Conservation (phyloP, 352 stramenopile genomes). For the Phytopythium kandeliae region DNA sequence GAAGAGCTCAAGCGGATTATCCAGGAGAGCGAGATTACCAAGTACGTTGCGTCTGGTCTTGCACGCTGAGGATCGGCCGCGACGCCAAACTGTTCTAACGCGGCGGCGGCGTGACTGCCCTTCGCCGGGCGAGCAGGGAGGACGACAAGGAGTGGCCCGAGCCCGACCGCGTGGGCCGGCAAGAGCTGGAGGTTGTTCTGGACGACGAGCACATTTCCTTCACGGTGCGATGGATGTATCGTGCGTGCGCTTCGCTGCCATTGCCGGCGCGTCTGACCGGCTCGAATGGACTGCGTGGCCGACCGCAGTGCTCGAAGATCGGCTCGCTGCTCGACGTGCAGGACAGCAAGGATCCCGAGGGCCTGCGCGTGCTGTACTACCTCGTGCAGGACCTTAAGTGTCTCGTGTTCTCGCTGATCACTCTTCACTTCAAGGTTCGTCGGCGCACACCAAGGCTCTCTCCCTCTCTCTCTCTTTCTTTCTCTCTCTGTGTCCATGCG, state of each 20-base stretch:
- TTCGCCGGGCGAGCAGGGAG: slow-evolving; percentile 44
- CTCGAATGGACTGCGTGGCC: not conserved
- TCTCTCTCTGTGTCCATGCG: no score
- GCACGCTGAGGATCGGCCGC: no score
- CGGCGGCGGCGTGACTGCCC: no score
- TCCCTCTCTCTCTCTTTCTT: no score
- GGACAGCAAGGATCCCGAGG: slow-evolving; percentile 94
- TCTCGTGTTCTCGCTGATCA: slow-evolving; percentile 95
- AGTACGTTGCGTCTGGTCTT: no score
- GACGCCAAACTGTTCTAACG: no score
- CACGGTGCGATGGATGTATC: slow-evolving; percentile 64
- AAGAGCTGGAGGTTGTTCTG: slow-evolving; percentile 96
- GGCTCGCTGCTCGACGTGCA: slow-evolving; percentile 93
- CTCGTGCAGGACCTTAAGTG: slow-evolving; percentile 97
- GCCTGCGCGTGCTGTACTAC: slow-evolving; percentile 95
- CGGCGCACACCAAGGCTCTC: no score
- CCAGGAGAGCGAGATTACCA: slow-evolving; percentile 87
- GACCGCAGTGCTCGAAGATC: slow-evolving; percentile 91
- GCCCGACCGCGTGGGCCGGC: slow-evolving; percentile 87
- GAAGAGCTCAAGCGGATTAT: slow-evolving; percentile 95
- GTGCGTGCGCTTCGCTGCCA: no score
- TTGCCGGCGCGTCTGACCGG: no score
- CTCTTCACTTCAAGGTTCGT: slow-evolving; percentile 93
- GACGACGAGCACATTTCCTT: slow-evolving; percentile 97
- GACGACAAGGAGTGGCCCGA: slow-evolving; percentile 96